These are phyloP conservation scores for Blastobotrys buckinghamii DNA, from an alignment of 1,139 yeast species.

Conservation along the genomic window DNA sequence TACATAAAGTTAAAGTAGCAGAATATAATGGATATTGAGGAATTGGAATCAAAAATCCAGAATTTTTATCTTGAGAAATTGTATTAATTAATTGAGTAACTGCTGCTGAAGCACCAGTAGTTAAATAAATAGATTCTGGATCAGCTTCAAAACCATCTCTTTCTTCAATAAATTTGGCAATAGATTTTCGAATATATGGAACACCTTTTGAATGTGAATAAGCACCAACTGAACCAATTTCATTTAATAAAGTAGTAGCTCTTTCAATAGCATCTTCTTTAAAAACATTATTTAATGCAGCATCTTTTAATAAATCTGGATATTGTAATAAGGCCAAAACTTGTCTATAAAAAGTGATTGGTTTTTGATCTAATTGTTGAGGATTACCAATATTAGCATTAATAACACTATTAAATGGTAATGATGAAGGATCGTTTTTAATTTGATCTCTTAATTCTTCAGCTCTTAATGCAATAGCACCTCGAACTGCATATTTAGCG, in stretches of 20 bases:
- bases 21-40: constrained; percentile 97
- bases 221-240: constrained; percentile 85
- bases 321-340: constrained; percentile 80
- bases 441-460: constrained; percentile 67
- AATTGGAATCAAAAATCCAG: constrained; percentile 90
- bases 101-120: constrained; percentile 93
- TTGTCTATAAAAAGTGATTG: constrained; percentile 92
- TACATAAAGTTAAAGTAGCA: constrained; percentile 78
- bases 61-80: constrained; percentile 55
- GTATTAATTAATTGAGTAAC: constrained; percentile 71
- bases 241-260: constrained; percentile 53
- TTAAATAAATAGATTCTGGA: constrained; percentile 70
- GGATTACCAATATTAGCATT: constrained; percentile 96
- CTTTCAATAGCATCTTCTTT: constrained; percentile 70
- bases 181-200: constrained; percentile 58
- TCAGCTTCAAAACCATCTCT: constrained; percentile 66
- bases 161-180: constrained; percentile 68
- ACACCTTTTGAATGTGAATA: constrained; percentile 93
- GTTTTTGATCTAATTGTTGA: constrained; percentile 90
- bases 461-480: constrained; percentile 87
- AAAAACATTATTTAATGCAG: constrained; percentile 35
- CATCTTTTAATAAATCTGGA: constrained; percentile 55
- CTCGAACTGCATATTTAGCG: constrained; percentile 95
- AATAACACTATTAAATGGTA: constrained; percentile 74
- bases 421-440: constrained; percentile 46